A percentile compares a stretch with the other conserved stretches of the same genome.
Conservation (phyloP, 2,329 filamentous ascomycete genomes). For the Microascus cirrosus region DNA sequence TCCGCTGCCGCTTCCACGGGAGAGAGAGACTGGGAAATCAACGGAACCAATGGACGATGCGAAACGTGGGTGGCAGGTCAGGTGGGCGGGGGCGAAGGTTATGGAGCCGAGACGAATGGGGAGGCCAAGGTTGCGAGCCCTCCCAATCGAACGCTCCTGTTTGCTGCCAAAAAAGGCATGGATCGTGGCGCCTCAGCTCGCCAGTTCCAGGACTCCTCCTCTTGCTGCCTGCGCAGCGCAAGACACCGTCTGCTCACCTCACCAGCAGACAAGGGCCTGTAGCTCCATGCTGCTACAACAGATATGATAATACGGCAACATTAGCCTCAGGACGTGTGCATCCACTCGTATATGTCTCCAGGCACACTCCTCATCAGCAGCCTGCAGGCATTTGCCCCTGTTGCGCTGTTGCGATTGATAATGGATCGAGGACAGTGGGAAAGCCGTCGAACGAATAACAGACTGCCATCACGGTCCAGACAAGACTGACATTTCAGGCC, state of each 20-base stretch:
- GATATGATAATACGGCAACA: neutral
- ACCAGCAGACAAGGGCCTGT: neutral
- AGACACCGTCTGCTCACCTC: too few relatives aligned
- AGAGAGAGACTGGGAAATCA: neutral
- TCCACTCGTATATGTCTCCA: neutral
- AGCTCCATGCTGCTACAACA: neutral
- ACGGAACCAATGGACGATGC: neutral
- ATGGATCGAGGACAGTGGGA: neutral
- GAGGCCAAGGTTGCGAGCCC: neutral
- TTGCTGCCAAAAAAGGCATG: neutral
- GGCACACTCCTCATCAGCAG: neutral
- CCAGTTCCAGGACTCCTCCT: neutral
- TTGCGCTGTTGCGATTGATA: neutral
- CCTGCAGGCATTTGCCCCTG: neutral
- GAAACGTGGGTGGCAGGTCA: neutral
- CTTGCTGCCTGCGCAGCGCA: too few relatives aligned
- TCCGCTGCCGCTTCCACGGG: neutral
- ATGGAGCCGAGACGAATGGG: neutral
- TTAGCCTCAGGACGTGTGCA: neutral
- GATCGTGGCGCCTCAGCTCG: neutral
- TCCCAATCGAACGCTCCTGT: neutral
- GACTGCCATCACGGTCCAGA: neutral
- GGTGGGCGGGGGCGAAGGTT: neutral
- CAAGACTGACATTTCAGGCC: neutral
- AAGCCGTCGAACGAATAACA: neutral